Base-by-base conservation (phyloP, 1,139 yeast species). In the Debaryomyces coudertii region DNA sequence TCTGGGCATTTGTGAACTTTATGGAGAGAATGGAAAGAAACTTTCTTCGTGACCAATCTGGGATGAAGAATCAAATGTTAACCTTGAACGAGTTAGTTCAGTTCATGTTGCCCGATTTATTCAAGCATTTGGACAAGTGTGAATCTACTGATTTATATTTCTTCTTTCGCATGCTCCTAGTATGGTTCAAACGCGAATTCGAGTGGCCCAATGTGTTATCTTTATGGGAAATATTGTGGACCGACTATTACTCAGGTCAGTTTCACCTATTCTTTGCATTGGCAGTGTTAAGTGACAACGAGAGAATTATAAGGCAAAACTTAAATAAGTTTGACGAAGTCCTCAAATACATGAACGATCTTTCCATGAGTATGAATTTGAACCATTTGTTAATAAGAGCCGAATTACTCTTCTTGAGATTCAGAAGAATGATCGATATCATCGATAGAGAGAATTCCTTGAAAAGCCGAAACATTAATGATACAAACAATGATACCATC, bases 11-110 rank as follows among this genome's bases (percentile, higher is more conserved):
- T 69, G 76, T 82, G 15, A 81, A 84, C 40, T 89, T 90, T 56
- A 93, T 95, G 99, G 90, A 88, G 42, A 74, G 95, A 47, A 90
- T 93, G 98, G 97, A 93, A 63, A 76, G 98, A 47, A 95, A 93
- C 65, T 93, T 92, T 63, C 72, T 92, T 27, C 79, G 96, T 45
- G 97, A 90, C 61, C 96, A 92, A 64, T 79, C 89, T 36, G 99
- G 99, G 0, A 93, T 93, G 87, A 85, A 90, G 56, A 80, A 80
- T 44, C 99, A 93, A 66, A 83, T 95, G 86, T 68, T 82, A 23
- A 82, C 95, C 0, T 73, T 93, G 51, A 90, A 88, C 54, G 93
- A 90, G 54, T 69, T 93, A 37, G 87, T 89, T 12, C 96, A 88
- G 56, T 82, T 93, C 52, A 87, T 92, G 95, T 69, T 90, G 36